Evolutionary conservation across 192 early-diverging fungal species (phyloP), one percentile per base, ranked within the genome.

Genomic region (Umbelopsis isabellina): DNA sequence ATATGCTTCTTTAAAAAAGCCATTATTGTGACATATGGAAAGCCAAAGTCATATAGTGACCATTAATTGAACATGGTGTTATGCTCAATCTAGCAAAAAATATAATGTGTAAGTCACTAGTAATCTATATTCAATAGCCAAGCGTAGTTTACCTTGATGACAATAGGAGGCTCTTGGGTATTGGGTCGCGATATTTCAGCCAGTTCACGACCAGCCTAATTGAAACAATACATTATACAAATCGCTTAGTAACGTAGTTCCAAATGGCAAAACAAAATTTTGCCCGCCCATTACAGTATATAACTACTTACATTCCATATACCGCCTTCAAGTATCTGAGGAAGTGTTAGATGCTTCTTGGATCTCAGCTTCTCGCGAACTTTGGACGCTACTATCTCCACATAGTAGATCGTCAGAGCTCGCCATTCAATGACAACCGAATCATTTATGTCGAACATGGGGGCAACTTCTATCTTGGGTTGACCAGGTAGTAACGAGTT

Each of bases 391-490:
- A 95, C 86, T 16, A 78, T 68, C 76, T 97, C 96, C 67, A 97
- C 71, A 45, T 94, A 82, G 0, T 88, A 86, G 7, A 95, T 90
- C 0, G 96, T 98, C 77, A 98, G 80, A 15, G 93, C 94, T 10
- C 96, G 88, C 96, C 96, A 98, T 75, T 98, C 96, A 49, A 95
- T 87, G 18, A 98, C 87, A 4, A 91, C 91, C 2, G 93, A 88
- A 73, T 98, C 95, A 66, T 81, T 81, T 33, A 89, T 87, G 16
- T 92, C 87, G 74, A 95, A 95, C 70, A 83, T 78, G 5, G 92
- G 93, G 21, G 93, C 84, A 5, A 75, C 69, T 50, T 84, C 84
- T 4, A 79, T 46, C 48, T 72, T 75, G 23, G 73, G 68, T 65
- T 79, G 78, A 12, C 77, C 80, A 2, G 80, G 70, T 4, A 72